Evolutionary conservation across 2,329 filamentous ascomycete genomes (phyloP).

Genomic region (Fulvia fulva): DNA sequence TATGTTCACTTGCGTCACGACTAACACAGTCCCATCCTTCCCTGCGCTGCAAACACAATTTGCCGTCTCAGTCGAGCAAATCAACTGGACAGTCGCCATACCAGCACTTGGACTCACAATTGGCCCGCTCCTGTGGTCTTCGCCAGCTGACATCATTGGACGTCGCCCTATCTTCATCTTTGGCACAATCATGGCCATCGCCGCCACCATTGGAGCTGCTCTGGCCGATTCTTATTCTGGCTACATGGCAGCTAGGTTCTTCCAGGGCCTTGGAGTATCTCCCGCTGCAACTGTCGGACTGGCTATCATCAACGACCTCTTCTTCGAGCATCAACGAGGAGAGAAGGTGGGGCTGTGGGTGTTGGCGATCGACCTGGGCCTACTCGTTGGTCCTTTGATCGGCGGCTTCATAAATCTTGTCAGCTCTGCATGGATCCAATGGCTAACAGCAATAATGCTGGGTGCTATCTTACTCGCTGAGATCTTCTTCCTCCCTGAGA

Average conservation of each 20-base stretch:
- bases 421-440: constrained; percentile 16
- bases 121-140: constrained; percentile 17
- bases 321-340: constrained; percentile 19
- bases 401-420: constrained; percentile 18
- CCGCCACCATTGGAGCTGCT: constrained; percentile 18
- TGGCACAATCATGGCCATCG: constrained; percentile 15
- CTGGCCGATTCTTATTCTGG: constrained; percentile 7
- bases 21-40: constrained; percentile 18
- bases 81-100: constrained; percentile 21
- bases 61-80: constrained; percentile 15
- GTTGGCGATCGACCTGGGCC: constrained; percentile 17
- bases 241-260: constrained; percentile 20
- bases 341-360: constrained; percentile 19
- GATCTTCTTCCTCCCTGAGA: constrained; percentile 17
- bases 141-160: constrained; percentile 19
- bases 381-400: constrained; percentile 16
- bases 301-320: constrained; percentile 19
- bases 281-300: constrained; percentile 19
- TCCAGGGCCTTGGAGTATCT: constrained; percentile 17
- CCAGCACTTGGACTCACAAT: constrained; percentile 14
- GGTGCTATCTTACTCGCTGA: constrained; percentile 15
- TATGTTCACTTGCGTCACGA: constrained; percentile 22
- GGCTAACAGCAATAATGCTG: constrained; percentile 16
- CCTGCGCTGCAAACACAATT: constrained; percentile 15
- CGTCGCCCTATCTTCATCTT: constrained; percentile 18